A percentile compares a stretch with the other conserved stretches of the same genome.
Conservation (phyloP, 495 filamentous ascomycete species). For the Aspergillus bridgeri region DNA sequence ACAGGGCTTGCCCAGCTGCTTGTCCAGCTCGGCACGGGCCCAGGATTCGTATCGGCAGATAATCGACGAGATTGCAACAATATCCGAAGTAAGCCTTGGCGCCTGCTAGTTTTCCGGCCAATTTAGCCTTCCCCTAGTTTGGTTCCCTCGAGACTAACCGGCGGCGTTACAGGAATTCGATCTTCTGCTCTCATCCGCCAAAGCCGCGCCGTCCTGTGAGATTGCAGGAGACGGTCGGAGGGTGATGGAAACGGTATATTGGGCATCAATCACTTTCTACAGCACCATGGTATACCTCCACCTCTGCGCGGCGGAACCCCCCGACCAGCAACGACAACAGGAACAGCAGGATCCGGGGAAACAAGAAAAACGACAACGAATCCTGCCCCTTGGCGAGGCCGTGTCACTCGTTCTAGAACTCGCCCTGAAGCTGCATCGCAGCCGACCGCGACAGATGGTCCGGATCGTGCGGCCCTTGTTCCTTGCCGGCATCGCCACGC, state of each 20-base stretch:
- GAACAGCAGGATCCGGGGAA: neutral
- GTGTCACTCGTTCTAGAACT: slow-evolving; percentile 28
- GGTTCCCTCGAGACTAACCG: neutral
- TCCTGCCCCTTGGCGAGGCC: slow-evolving; percentile 9
- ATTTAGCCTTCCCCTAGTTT: neutral
- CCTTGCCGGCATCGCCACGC: slow-evolving; percentile 31
- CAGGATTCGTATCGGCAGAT: slow-evolving; percentile 16
- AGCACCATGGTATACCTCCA: slow-evolving; percentile 28
- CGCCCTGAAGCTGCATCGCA: slow-evolving; percentile 28
- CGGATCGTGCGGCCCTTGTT: slow-evolving; percentile 33
- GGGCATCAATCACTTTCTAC: slow-evolving; percentile 33
- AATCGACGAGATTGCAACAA: slow-evolving; percentile 19
- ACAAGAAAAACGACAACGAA: neutral
- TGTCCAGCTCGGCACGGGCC: neutral
- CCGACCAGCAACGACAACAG: neutral
- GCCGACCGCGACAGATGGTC: slow-evolving; percentile 25
- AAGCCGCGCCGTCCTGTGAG: slow-evolving; percentile 21
- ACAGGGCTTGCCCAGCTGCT: slow-evolving; percentile 4
- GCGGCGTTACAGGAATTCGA: slow-evolving; percentile 25
- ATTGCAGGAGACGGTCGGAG: slow-evolving; percentile 18
- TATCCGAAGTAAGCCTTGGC: slow-evolving; percentile 21
- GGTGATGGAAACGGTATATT: slow-evolving; percentile 31
- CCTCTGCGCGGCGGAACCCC: slow-evolving; percentile 24
- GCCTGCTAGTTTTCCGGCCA: neutral
- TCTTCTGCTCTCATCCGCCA: slow-evolving; percentile 22